Base-by-base conservation (phyloP, 148 eudicot species). In the Talinum fruticosum region DNA sequence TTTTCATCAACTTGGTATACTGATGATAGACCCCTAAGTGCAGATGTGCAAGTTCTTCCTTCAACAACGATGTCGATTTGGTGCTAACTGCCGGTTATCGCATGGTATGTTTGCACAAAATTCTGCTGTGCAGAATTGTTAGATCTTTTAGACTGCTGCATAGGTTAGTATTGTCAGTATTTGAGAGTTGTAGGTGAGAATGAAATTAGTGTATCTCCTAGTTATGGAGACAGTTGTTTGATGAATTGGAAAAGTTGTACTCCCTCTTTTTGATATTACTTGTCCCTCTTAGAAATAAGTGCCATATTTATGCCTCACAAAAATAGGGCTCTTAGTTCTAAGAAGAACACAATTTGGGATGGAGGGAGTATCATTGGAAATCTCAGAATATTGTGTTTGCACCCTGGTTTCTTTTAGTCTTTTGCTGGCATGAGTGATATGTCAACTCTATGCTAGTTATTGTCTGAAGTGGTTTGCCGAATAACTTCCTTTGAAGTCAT, bases 11-110 rank as follows among this genome's bases (percentile, higher is more conserved):
- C 82, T 83, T 76, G 77, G 78, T 74, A 66, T 86, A 90, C 97
- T 94, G 89, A 90, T 87, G 57, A 59, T 89, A 87, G 86, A 88
- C 83, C 93, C 90, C 82, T 68, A 76, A 90, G 96, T 94, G 98
- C 96, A 92, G 97, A 92, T 95, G 53, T 95, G 99, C 97, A 91
- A 92, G 97, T 95, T 95, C 94, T 95, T 88, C 89, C 90, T 91
- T 64, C 97, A 95, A 83, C 94, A 91, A 82, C 87, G 99, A 68
- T 95, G 99, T 85, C 92, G 99, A 83, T 95, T 95, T 90, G 99
- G 94, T 89, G 87, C 88, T 89, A 91, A 77, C 78, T 95, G 99
- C 94, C 99, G 99, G 89, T 84, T 86, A 77, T 95, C 99, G 61
- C 99, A 95, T 95, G 99, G 99, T 95, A 90, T 89, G 97, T 93